These are phyloP conservation scores for Sporothrix pallida DNA, from an alignment of 2,329 filamentous ascomycete species.

Conservation along the genomic window DNA sequence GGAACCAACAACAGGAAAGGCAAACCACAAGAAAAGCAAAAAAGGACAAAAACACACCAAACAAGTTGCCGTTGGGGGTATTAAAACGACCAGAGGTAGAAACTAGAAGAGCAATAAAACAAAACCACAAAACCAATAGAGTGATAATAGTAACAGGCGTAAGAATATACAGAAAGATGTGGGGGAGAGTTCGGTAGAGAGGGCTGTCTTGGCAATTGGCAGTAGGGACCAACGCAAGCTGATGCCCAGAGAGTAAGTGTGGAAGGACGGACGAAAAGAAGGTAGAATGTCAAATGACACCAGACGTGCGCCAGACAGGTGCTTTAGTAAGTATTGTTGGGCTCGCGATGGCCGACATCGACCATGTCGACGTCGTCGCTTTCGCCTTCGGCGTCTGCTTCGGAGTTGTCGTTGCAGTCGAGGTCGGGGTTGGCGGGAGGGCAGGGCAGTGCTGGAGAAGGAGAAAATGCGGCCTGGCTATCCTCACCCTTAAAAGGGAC, in stretches of 20 bases:
- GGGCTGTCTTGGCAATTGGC: background rate
- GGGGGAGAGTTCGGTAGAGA: background rate
- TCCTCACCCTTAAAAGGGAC: background rate
- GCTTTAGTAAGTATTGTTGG: background rate
- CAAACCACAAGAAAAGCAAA: background rate
- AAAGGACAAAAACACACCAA: constrained; percentile 16
- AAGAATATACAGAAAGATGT: constrained; percentile 8
- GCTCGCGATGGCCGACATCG: background rate
- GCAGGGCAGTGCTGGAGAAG: too few species aligned
- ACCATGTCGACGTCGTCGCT: constrained; percentile 11
- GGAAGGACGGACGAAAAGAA: too few species aligned
- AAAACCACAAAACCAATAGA: background rate
- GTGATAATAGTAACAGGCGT: constrained; percentile 14
- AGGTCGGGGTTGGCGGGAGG: too few species aligned
- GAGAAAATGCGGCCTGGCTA: background rate
- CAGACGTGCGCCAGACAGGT: too few species aligned
- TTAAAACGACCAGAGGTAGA: constrained; percentile 23
- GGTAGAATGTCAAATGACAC: too few species aligned
- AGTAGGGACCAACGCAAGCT: too few species aligned
- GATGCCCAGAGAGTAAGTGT: too few species aligned
- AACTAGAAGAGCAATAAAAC: constrained; percentile 5
- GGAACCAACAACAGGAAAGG: background rate
- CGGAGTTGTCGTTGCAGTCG: too few species aligned
- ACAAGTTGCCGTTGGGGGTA: constrained; percentile 32
- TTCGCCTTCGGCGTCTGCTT: background rate